Conservation (phyloP, 2,329 filamentous ascomycete genomes). For the Metarhizium album region DNA sequence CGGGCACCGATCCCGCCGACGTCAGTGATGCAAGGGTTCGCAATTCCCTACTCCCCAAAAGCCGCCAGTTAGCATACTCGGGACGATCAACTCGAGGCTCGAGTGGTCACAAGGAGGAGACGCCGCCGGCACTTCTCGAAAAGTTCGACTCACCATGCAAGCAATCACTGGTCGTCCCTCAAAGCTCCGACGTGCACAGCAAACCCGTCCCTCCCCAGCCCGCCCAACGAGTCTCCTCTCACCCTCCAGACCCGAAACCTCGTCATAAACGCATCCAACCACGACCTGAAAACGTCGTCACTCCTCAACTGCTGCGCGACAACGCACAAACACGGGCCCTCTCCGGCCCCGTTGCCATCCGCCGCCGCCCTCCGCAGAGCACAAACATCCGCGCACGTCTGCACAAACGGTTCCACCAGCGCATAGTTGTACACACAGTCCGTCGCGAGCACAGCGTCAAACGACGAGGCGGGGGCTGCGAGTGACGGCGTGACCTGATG, state of each 20-base stretch:
- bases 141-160: too few species aligned
- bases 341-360: slow-evolving; percentile 9
- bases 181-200: slow-evolving; percentile 70
- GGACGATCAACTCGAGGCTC: too few species aligned
- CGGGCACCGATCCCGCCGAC: too few species aligned
- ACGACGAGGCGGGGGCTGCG: slow-evolving; percentile 29
- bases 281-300: slow-evolving; percentile 73
- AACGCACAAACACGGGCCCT: slow-evolving; percentile 61
- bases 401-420: slow-evolving; percentile 70
- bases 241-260: slow-evolving; percentile 69
- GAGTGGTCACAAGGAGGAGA: too few species aligned
- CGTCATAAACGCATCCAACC: slow-evolving; percentile 58
- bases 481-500: slow-evolving; percentile 38
- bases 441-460: slow-evolving; percentile 71
- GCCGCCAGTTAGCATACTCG: too few species aligned
- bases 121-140: too few species aligned
- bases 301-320: slow-evolving; percentile 84
- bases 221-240: slow-evolving; percentile 47
- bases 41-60: too few species aligned
- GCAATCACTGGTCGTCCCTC: slow-evolving; percentile 17
- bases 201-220: slow-evolving; percentile 58
- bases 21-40: too few species aligned
- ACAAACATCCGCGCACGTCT: slow-evolving; percentile 68
- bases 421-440: slow-evolving; percentile 95
- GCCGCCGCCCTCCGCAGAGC: slow-evolving; percentile 32